Conservation (phyloP, 108 stramenopile genomes). For the Pseudonitzschia pungens region DNA sequence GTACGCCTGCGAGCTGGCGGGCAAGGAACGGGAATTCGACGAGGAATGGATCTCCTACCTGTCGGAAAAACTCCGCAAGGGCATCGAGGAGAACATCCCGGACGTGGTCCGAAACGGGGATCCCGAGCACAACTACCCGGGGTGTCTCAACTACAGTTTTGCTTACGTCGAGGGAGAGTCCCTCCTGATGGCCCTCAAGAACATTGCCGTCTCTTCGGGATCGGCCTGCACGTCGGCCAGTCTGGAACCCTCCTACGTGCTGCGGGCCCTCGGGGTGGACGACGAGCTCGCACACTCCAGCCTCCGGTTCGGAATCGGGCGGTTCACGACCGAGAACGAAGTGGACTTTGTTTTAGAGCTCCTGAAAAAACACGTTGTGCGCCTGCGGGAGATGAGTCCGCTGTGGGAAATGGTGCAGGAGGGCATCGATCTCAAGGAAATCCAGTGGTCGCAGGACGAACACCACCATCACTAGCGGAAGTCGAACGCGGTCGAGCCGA, state of each 20-base stretch:
- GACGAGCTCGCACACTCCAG: conserved; percentile 98
- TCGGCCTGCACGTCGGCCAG: conserved; percentile 98
- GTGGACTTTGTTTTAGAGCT: conserved; percentile 95
- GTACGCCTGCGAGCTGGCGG: conserved; percentile 86
- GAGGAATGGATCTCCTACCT: conserved; percentile 72
- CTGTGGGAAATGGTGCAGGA: conserved; percentile 99
- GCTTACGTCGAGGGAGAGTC: conserved; percentile 99
- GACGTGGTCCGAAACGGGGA: conserved; percentile 95
- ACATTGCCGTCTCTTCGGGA: conserved; percentile 96
- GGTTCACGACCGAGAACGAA: conserved; percentile 97
- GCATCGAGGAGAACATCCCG: conserved; percentile 84
- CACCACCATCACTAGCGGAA: conserved; percentile 35
- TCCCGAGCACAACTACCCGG: conserved; percentile 83
- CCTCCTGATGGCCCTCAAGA: conserved; percentile 97
- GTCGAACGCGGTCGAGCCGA: neutral
- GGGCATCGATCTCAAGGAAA: conserved; percentile 96
- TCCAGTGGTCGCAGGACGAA: conserved; percentile 98
- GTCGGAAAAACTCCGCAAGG: conserved; percentile 74
- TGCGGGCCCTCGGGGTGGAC: conserved; percentile 96
- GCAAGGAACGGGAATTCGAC: conserved; percentile 88
- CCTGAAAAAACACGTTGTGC: conserved; percentile 86
- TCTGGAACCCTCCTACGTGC: conserved; percentile 97
- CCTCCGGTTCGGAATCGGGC: conserved; percentile 96
- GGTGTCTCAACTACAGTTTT: conserved; percentile 97
- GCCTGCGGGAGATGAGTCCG: conserved; percentile 97